Evolutionary conservation across 1,284 basidiomycete genomes (phyloP).

Genomic region (Ganoderma leucocontextum): DNA sequence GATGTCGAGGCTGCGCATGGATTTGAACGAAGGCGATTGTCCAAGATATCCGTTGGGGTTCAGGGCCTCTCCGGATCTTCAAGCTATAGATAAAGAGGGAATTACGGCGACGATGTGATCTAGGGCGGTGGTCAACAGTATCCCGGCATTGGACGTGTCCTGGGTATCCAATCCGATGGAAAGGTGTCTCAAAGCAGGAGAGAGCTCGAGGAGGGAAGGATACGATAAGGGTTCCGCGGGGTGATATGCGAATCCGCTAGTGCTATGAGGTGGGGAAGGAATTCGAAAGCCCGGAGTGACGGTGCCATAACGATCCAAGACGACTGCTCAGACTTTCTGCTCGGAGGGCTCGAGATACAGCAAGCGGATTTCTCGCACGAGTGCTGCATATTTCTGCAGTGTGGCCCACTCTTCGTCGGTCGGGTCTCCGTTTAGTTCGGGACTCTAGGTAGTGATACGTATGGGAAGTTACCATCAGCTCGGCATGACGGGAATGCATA

Average conservation of each 20-base stretch:
- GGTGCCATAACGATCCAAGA: background rate
- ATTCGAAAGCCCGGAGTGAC: no score
- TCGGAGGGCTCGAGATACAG: background rate
- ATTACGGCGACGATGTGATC: background rate
- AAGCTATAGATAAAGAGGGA: background rate
- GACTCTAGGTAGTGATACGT: background rate
- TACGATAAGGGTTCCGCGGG: background rate
- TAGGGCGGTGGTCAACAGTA: background rate
- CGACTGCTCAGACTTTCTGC: background rate
- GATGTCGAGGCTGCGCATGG: background rate
- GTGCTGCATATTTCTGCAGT: background rate
- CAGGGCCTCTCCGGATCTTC: background rate
- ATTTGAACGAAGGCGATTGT: background rate
- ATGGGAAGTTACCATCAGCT: background rate
- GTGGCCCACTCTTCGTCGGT: background rate
- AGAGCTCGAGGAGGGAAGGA: background rate
- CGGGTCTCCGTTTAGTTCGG: background rate
- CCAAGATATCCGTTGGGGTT: background rate
- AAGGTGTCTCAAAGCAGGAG: background rate
- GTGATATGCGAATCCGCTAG: background rate
- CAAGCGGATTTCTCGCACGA: background rate
- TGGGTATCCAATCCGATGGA: background rate
- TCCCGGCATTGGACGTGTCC: background rate
- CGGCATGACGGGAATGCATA: no score
- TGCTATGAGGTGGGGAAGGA: background rate